Conservation (phyloP, 2,329 filamentous ascomycete species). For the Neofusicoccum kwambonambiense region DNA sequence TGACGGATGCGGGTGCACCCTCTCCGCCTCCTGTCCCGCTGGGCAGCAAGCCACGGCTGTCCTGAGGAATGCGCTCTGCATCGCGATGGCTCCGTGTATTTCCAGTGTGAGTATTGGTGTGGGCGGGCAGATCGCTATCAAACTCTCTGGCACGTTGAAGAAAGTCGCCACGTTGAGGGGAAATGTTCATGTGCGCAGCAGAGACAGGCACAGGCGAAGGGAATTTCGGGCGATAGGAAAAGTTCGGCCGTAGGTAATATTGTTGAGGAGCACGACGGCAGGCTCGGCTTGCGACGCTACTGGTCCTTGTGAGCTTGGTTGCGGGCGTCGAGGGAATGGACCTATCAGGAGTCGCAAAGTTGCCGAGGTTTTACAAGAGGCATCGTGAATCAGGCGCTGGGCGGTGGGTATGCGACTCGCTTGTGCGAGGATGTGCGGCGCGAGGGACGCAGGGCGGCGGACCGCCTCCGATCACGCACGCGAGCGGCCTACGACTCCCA, state of each 20-base stretch:
- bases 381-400: constrained; percentile 1
- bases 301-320: background rate
- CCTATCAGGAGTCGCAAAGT: constrained; percentile 8
- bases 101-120: background rate
- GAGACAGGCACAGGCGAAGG: background rate
- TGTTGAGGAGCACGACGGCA: constrained; percentile 13
- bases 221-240: background rate
- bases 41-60: constrained; percentile 51
- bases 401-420: constrained; percentile 1
- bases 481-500: background rate
- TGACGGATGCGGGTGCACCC: constrained; percentile 40
- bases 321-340: background rate
- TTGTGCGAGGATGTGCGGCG: background rate
- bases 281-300: constrained; percentile 6
- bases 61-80: background rate
- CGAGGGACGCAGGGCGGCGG: background rate
- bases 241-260: constrained; percentile 12
- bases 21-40: constrained; percentile 54
- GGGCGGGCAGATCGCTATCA: background rate
- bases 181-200: background rate
- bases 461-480: constrained; percentile 1
- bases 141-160: background rate
- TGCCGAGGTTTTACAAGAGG: constrained; percentile 9
- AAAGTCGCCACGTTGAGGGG: background rate
- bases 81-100: background rate